Conservation (phyloP, 2,329 filamentous ascomycete species). For the Aureobasidium namibiae region DNA sequence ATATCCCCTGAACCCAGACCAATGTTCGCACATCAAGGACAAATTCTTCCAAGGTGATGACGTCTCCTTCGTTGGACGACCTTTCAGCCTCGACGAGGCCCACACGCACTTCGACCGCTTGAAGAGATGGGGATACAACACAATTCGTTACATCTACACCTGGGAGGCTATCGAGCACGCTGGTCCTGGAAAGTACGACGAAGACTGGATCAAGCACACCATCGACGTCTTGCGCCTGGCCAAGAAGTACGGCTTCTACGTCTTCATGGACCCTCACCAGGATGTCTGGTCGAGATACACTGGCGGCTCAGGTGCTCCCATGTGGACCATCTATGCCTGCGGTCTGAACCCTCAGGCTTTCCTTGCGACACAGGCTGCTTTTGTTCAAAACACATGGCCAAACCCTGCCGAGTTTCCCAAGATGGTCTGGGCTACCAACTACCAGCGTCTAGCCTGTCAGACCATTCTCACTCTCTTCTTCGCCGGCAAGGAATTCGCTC, state of each 20-base stretch:
- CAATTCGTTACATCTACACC: constrained; percentile 91
- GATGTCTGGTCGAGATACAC: constrained; percentile 97
- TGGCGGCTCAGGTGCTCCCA: constrained; percentile 87
- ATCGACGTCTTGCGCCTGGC: constrained; percentile 75
- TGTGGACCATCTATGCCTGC: constrained; percentile 96
- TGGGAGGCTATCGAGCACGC: constrained; percentile 98
- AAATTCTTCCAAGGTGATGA: constrained; percentile 89
- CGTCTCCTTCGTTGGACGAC: constrained; percentile 79
- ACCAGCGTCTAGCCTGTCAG: constrained; percentile 75
- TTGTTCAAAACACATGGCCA: constrained; percentile 90
- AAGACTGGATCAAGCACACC: constrained; percentile 87
- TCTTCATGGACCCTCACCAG: constrained; percentile 99
- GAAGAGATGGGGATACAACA: constrained; percentile 88
- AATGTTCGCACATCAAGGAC: constrained; percentile 68
- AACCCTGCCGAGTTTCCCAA: constrained; percentile 83
- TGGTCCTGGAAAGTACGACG: constrained; percentile 86
- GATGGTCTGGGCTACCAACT: constrained; percentile 99
- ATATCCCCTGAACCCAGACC: constrained; percentile 70
- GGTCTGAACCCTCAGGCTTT: constrained; percentile 84
- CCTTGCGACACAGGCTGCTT: constrained; percentile 75
- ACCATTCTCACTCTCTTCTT: constrained; percentile 95
- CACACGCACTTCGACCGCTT: constrained; percentile 78
- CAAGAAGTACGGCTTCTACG: constrained; percentile 84
- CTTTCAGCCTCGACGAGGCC: constrained; percentile 76
- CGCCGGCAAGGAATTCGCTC: constrained; percentile 81